Percentiles rank a stretch among this genome's conserved stretches.
Evolutionary conservation across 192 early-diverging fungal species (phyloP).

Genomic region (Podila horticola): DNA sequence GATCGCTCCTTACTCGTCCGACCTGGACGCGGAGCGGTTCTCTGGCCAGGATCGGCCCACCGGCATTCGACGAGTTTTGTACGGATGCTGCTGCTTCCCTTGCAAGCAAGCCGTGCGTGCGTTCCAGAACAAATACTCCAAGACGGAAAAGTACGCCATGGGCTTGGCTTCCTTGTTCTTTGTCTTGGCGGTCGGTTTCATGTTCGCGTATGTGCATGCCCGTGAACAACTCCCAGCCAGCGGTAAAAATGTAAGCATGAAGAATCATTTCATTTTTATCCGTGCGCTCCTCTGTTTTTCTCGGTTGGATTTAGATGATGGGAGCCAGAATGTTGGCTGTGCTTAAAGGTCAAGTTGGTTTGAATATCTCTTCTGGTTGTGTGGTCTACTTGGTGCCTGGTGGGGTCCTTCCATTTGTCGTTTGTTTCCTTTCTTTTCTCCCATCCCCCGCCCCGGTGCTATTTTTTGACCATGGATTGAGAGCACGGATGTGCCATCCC

Average conservation of each 20-base stretch:
- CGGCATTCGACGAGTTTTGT: conserved; percentile 13
- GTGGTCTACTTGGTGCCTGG: neutral
- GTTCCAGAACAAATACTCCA: conserved; percentile 28
- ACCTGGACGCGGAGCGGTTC: conserved; percentile 45
- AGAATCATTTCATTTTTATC: neutral
- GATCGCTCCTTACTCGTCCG: neutral
- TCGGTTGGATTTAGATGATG: no score
- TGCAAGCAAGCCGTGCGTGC: conserved; percentile 3
- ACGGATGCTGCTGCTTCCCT: conserved; percentile 38
- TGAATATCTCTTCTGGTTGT: neutral
- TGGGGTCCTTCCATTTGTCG: neutral
- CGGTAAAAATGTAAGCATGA: conserved; percentile 30
- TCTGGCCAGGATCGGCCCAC: conserved; percentile 45
- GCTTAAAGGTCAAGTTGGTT: neutral
- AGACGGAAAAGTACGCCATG: conserved; percentile 29
- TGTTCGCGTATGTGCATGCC: conserved; percentile 39
- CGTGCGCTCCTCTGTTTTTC: neutral
- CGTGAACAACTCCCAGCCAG: conserved; percentile 28
- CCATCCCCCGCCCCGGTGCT: no score
- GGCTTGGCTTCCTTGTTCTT: conserved; percentile 9
- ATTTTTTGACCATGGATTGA: no score
- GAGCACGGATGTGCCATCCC: no score
- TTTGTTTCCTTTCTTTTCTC: neutral
- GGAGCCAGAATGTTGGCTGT: neutral
- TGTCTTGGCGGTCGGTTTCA: conserved; percentile 23